Evolutionary conservation across 1,139 yeast genomes (phyloP).

Genomic region (Pichia cactophila): DNA sequence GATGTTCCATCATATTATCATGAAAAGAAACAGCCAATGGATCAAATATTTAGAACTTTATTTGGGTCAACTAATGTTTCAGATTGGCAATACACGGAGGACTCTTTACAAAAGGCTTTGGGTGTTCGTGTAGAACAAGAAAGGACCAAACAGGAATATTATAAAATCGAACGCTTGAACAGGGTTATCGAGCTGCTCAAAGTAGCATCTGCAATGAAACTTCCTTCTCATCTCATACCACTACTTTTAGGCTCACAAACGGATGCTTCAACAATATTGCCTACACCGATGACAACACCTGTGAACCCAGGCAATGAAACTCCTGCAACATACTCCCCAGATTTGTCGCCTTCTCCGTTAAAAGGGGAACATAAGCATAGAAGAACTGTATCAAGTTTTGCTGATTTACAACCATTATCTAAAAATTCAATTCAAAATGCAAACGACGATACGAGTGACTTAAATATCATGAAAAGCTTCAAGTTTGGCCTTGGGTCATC

Average conservation of each 20-base stretch:
- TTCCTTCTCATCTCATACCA: slow-evolving; percentile 68
- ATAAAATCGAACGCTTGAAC: slow-evolving; percentile 56
- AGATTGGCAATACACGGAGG: slow-evolving; percentile 56
- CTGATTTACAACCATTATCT: slow-evolving; percentile 4
- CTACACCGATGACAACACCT: background rate
- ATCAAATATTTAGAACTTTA: slow-evolving; percentile 26
- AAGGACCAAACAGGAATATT: slow-evolving; percentile 73
- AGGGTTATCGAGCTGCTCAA: slow-evolving; percentile 56
- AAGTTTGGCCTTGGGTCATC: slow-evolving; percentile 34
- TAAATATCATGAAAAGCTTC: slow-evolving; percentile 34
- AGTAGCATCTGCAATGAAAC: slow-evolving; percentile 52
- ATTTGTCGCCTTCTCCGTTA: slow-evolving; percentile 8
- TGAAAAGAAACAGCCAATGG: background rate
- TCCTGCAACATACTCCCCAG: background rate
- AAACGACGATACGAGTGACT: slow-evolving; percentile 3
- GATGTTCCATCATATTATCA: background rate
- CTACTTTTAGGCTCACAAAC: slow-evolving; percentile 36
- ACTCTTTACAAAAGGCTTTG: slow-evolving; percentile 55
- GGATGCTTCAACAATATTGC: background rate
- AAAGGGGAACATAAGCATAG: slow-evolving; percentile 14
- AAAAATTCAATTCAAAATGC: slow-evolving; percentile 18
- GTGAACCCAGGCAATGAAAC: background rate
- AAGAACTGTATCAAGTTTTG: slow-evolving; percentile 14
- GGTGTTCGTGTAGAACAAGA: slow-evolving; percentile 71
- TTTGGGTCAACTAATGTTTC: slow-evolving; percentile 44